phyloP scores from a whole-genome alignment of 805 yeast genomes.

The Helenozyma baotianmanensis region DNA sequence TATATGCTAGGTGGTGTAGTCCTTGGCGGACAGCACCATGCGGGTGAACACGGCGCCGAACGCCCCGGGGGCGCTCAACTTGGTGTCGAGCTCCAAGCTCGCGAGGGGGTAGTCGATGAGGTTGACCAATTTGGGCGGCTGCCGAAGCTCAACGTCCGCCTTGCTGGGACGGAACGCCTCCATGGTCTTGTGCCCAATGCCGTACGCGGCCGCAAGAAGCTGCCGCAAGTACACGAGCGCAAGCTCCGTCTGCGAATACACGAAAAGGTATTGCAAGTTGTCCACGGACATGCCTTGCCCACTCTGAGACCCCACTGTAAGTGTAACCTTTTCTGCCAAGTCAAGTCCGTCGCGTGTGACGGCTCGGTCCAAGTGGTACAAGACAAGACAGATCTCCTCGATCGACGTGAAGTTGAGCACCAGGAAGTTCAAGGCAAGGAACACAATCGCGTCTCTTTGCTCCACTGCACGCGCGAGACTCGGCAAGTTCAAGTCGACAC shows the following conservation, averaged over 20 bases:
- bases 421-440: conserved; percentile 34
- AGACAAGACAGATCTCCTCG: conserved; percentile 49
- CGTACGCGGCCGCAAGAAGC: conserved; percentile 17
- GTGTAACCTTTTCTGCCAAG: conserved; percentile 19
- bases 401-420: conserved; percentile 32
- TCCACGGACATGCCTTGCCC: conserved; percentile 13
- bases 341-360: conserved; percentile 40
- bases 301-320: conserved; percentile 11
- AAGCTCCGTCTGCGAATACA: conserved; percentile 14
- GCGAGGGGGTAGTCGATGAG: conserved; percentile 10
- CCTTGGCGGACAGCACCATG: conserved; percentile 10
- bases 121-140: conserved; percentile 18
- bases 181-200: conserved; percentile 19
- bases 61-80: conserved; percentile 7
- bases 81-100: conserved; percentile 8
- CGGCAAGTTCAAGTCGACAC: conserved; percentile 6
- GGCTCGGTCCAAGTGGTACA: conserved; percentile 41
- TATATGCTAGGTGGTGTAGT: conserved; percentile 4
- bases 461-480: conserved; percentile 9
- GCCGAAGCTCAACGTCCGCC: conserved; percentile 30
- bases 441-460: conserved; percentile 20
- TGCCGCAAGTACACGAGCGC: conserved; percentile 17
- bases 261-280: conserved; percentile 13
- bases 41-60: conserved; percentile 13
- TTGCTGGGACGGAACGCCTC: conserved; percentile 25